Percentiles rank a stretch among this genome's conserved stretches.
Conservation (phyloP, 1,284 basidiomycete genomes). For the Trichosporon ovoides region DNA sequence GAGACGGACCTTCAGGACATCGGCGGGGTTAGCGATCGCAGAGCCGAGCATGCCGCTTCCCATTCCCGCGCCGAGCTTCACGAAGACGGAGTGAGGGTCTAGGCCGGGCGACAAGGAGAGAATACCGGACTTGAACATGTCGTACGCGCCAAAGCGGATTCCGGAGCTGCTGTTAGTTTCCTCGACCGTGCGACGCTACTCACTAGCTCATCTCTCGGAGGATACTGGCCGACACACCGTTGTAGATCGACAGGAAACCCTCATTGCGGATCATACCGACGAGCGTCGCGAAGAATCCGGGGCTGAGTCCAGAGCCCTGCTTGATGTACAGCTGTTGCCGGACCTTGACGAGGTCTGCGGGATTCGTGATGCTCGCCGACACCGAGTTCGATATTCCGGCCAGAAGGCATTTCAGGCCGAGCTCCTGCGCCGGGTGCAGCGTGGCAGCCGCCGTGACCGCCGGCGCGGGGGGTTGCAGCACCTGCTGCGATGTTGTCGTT, state of each 20-base stretch:
- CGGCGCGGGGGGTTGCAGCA: not conserved
- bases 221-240: slow-evolving; percentile 17
- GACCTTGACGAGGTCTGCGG: slow-evolving; percentile 21
- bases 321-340: slow-evolving; percentile 22
- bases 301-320: slow-evolving; percentile 12
- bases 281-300: slow-evolving; percentile 13
- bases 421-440: not conserved
- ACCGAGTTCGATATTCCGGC: slow-evolving; percentile 15
- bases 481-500: not conserved
- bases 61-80: slow-evolving; percentile 21
- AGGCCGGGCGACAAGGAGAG: slow-evolving; percentile 4
- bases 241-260: slow-evolving; percentile 17
- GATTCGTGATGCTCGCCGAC: slow-evolving; percentile 17
- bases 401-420: not conserved
- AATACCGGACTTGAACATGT: slow-evolving; percentile 17
- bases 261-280: slow-evolving; percentile 14
- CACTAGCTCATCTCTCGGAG: slow-evolving; percentile 21
- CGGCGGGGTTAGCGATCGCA: slow-evolving; percentile 21
- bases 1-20: slow-evolving; percentile 22
- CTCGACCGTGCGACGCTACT: not conserved
- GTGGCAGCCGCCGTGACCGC: not conserved
- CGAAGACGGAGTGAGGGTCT: slow-evolving; percentile 16
- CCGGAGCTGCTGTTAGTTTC: slow-evolving; percentile 17
- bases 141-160: slow-evolving; percentile 23
- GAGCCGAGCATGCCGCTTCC: slow-evolving; percentile 14